These are phyloP conservation scores for Xerocomellus intermedius DNA, from an alignment of 768 basidiomycete species.

Conservation along the genomic window DNA sequence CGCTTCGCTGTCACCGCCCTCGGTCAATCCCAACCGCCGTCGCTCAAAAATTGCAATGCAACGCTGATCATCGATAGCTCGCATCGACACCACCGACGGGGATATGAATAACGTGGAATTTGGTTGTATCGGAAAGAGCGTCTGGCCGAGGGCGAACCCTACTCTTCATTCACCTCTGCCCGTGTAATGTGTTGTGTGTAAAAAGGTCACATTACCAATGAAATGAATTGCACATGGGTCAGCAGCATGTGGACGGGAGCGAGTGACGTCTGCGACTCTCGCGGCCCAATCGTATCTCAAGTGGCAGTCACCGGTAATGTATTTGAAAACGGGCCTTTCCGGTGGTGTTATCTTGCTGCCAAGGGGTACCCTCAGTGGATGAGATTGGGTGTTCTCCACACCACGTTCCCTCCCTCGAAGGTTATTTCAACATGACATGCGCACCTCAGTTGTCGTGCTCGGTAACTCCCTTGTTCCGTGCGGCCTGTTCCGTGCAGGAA, in stretches of 20 bases:
- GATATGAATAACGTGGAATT: constrained; percentile 6
- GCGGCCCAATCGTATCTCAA: constrained; percentile 7
- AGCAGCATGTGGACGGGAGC: constrained; percentile 16
- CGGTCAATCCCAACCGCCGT: constrained; percentile 1
- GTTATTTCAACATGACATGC: constrained; percentile 22
- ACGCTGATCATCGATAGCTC: constrained; percentile 5
- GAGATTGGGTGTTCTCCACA: constrained; percentile 24
- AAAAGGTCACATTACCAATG: constrained; percentile 2
- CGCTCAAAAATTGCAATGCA: neutral
- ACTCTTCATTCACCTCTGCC: constrained; percentile 6
- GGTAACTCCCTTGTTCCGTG: constrained; percentile 23
- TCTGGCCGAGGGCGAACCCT: constrained; percentile 11
- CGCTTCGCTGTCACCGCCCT: constrained; percentile 7
- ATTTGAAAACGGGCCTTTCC: constrained; percentile 25
- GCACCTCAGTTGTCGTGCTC: constrained; percentile 1
- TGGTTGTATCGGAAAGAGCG: constrained; percentile 10
- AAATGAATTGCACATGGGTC: constrained; percentile 26
- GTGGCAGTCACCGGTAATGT: neutral
- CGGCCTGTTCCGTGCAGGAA: constrained; percentile 17
- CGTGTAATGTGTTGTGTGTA: neutral
- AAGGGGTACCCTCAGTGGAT: neutral
- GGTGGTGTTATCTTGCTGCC: constrained; percentile 22
- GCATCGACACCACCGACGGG: constrained; percentile 11
- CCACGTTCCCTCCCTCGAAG: constrained; percentile 34
- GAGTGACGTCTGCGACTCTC: constrained; percentile 19